Conservation (phyloP, 768 basidiomycete genomes). For the Pleurotus pulmonarius region DNA sequence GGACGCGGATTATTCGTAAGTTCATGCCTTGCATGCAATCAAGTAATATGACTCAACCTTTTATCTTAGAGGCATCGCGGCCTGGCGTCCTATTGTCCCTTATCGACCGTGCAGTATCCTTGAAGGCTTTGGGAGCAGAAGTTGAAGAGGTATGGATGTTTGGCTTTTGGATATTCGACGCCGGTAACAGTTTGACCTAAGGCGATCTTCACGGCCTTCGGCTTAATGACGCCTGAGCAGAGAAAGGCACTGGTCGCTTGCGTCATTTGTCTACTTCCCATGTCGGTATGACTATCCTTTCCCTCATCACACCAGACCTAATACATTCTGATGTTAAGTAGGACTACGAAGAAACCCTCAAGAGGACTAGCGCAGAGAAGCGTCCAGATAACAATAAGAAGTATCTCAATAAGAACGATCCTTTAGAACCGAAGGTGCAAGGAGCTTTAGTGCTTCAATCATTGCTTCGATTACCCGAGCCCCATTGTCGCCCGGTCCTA, state of each 20-base stretch:
- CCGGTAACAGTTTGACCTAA: conserved; percentile 23
- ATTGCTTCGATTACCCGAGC: conserved; percentile 63
- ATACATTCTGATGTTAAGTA: conserved; percentile 18
- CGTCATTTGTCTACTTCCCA: conserved; percentile 49
- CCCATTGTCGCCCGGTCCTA: conserved; percentile 64
- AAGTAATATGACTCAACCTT: not conserved
- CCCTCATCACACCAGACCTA: conserved; percentile 1
- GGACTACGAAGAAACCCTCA: conserved; percentile 22
- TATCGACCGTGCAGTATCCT: conserved; percentile 59
- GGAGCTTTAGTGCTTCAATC: conserved; percentile 86
- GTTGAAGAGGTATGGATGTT: conserved; percentile 51
- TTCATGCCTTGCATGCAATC: conserved; percentile 10
- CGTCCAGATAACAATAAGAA: conserved; percentile 11
- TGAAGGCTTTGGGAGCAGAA: conserved; percentile 43
- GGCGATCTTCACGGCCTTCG: conserved; percentile 62
- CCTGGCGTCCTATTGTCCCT: conserved; percentile 76
- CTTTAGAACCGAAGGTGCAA: conserved; percentile 68
- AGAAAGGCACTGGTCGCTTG: conserved; percentile 61
- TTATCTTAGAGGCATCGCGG: conserved; percentile 54
- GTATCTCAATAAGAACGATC: conserved; percentile 22
- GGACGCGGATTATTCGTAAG: conserved; percentile 70
- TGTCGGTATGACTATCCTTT: conserved; percentile 35
- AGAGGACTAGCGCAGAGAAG: conserved; percentile 9
- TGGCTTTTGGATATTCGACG: not conserved
- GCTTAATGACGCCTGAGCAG: conserved; percentile 45